Evolutionary conservation across 2,329 filamentous ascomycete genomes (phyloP), one percentile per base, ranked within the genome.

Genomic region (Dactylonectria estremocensis): DNA sequence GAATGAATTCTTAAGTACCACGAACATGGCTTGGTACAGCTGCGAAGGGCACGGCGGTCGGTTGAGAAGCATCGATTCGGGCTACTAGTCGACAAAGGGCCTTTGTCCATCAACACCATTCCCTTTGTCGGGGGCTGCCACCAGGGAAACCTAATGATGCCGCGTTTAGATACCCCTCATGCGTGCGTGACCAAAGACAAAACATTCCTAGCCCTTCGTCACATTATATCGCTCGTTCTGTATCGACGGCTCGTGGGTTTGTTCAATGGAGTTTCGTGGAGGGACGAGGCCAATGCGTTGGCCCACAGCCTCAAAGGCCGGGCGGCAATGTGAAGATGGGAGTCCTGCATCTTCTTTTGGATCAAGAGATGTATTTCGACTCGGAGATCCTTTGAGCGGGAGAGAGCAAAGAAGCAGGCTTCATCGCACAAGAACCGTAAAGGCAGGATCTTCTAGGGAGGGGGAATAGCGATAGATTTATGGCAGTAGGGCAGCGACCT

Each of bases 401-500:
- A 52, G 49, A 9, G 11, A 13, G 28, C 24, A 18, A 52, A 53
- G 31, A 18, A 35, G n/a, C 5, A 35, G n/a, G 5, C 28, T 40
- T 40, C 35, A 40, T 11, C 35, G 7, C 24, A 28, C 24, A 28
- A 28, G 24, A 33, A 52, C 14, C 49, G 16, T n/a, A n/a, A n/a
- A n/a, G n/a, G n/a, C n/a, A n/a, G n/a, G n/a, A n/a, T n/a, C n/a
- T n/a, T n/a, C n/a, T n/a, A 18, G 58, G 48, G 35, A 40, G 45
- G 62, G 72, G 72, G 61, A 69, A 67, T 45, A 64, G 61, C 66
- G 58, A 54, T 55, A 64, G 60, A 71, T 74, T 72, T 75, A 75
- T 68, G 68, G 59, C 56, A 61, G 64, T 56, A 60, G 67, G 65
- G 66, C 69, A 66, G 65, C 65, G 61, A 61, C 57, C 54, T 68